Conservation (phyloP, 1,284 basidiomycete species). For the Cerrena zonata region DNA sequence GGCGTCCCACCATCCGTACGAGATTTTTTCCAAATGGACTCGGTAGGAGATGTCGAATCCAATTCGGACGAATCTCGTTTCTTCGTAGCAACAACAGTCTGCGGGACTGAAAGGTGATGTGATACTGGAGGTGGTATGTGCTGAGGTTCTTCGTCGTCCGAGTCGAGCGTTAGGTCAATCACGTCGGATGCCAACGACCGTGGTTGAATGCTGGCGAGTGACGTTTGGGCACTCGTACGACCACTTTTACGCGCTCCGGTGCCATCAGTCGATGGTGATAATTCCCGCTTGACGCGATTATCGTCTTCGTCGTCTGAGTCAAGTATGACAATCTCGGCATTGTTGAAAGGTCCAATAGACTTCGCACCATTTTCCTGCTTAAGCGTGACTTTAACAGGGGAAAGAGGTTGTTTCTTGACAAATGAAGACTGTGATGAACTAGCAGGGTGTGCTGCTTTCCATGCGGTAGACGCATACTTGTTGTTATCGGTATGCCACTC, state of each 20-base stretch:
- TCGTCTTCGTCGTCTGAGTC: slow-evolving; percentile 76
- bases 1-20: slow-evolving; percentile 38
- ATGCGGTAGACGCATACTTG: slow-evolving; percentile 69
- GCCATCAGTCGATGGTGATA: slow-evolving; percentile 53
- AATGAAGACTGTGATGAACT: slow-evolving; percentile 31
- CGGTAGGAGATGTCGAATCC: slow-evolving; percentile 46
- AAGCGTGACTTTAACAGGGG: slow-evolving; percentile 18
- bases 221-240: slow-evolving; percentile 26
- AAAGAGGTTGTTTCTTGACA: slow-evolving; percentile 22
- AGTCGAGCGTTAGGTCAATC: slow-evolving; percentile 76
- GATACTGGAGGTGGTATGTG: slow-evolving; percentile 10
- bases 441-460: slow-evolving; percentile 52
- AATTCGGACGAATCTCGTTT: slow-evolving; percentile 56
- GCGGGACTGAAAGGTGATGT: slow-evolving; percentile 9
- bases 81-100: slow-evolving; percentile 13
- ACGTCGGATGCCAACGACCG: slow-evolving; percentile 39
- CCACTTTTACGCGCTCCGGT: slow-evolving; percentile 27
- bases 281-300: slow-evolving; percentile 64
- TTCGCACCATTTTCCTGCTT: slow-evolving; percentile 17
- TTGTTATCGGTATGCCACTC: slow-evolving; percentile 92
- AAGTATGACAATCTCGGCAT: slow-evolving; percentile 64
- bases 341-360: slow-evolving; percentile 38
- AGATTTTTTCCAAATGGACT: slow-evolving; percentile 69
- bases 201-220: slow-evolving; percentile 18
- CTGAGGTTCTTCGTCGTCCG: slow-evolving; percentile 56